Evolutionary conservation across 2,329 filamentous ascomycete genomes (phyloP), one percentile per base, ranked within the genome.

Genomic region (Grosmannia huntii): DNA sequence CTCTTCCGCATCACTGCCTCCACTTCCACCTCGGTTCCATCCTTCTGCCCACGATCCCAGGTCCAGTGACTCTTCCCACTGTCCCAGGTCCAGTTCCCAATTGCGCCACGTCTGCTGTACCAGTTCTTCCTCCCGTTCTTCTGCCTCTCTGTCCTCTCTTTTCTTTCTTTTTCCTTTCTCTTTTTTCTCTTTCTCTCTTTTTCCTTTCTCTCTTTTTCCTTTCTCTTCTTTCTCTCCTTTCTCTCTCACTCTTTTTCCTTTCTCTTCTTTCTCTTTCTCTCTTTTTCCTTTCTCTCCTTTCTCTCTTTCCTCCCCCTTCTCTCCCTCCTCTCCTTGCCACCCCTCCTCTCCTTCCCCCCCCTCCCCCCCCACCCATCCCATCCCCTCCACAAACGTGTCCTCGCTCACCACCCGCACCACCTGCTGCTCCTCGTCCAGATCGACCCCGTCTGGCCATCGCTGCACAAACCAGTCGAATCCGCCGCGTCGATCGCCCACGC

Each of bases 401-500:
- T 89, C 76, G 68, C 94, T 99, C 56, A 92, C 76, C 12, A 96
- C 87, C 27, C 91, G 84, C 49, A 92, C 76, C 11, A 78, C 79
- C 57, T 87, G 77, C 2, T 87, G 85, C 51, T 84, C 70, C 56
- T 80, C 75, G 65, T 92, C 85, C 3, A 85, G 66, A 65, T 92
- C 87, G 27, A 77, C 77, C 0, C 87, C 87, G 51, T 78, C 80
- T 10, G 89, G 87, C 83, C 85, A 92, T 59, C 86, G 80, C 53
- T 86, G 82, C 64, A 87, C 84, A 65, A 95, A 89, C 92, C 95
- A 99, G 65, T 92, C 88, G 51, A 95, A 80, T 0, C 94, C 92
- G 23, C 88, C 87, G 64, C 87, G 87, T n/a, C 83, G 77, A 68
- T 96, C 94, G 5, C 94, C 95, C 11, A 99, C 83, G 0, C 87